Evolutionary conservation across 208 protist species (phyloP), one percentile per base, ranked within the genome.

Genomic region (Naegleria fowleri): DNA sequence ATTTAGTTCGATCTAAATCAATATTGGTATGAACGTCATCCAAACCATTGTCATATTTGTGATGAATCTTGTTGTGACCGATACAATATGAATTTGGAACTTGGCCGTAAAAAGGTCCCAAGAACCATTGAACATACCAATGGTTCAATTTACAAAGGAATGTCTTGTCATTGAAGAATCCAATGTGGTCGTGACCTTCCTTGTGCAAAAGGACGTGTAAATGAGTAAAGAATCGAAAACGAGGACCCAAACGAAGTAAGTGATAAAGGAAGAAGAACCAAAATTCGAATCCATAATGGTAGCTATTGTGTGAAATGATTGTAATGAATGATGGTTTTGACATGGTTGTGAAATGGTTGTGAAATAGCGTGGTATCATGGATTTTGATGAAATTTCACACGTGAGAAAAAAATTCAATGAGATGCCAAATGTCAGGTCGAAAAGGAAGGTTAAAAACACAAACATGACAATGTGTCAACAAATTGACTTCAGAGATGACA

Each of bases 1-100:
- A 84, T 59, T 67, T 89, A 88, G 90, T 92, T 38, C 92, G 39
- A 88, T 91, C 91, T 52, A 93, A 92, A 40, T 93, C 92, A 15
- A 92, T 88, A 51, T 91, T 93, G 13, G 92, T 90, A 13, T 91
- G 55, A 51, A 92, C 91, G n/a, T 92, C 91, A 51, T 91, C 75
- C 22, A 92, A 84, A 90, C 51, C 91, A 83, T 93, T 93, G 87
- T 93, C 91, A 41, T 92, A 93, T 11, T 88, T 86, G 83, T 93
- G 92, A 84, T 93, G 92, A n/a, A 93, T 93, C 38, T 91, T 92
- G 75, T 89, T 83, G 92, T 92, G 91, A 41, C 52, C 91, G 36
- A 76, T 59, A 29, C 52, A 33, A 29, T 91, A 93, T 3, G 33
- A 85, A 39, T 87, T 87, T 41, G 83, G 83, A 51, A 87, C 83